Percentiles rank a stretch among this genome's conserved stretches.
Conservation (phyloP, 768 basidiomycete species). For the Thelephora ganbajun region DNA sequence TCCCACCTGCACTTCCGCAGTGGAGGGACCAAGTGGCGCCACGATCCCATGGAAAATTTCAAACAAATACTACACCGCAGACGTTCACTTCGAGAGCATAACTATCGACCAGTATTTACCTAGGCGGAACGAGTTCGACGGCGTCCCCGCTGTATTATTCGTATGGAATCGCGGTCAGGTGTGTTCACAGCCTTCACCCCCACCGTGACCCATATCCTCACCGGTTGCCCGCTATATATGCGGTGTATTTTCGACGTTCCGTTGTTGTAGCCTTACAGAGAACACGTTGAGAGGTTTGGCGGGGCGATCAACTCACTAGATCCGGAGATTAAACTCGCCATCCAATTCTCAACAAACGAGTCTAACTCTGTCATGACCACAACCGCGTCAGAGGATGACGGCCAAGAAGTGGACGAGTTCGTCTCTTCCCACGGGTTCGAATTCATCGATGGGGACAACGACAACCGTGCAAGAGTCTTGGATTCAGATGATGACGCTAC, state of each 20-base stretch:
- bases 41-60: constrained; percentile 57
- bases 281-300: constrained; percentile 37
- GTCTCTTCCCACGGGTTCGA: constrained; percentile 64
- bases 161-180: constrained; percentile 62
- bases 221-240: background rate
- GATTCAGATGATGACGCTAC: constrained; percentile 8
- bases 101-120: constrained; percentile 18
- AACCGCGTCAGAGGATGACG: constrained; percentile 29
- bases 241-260: background rate
- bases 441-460: constrained; percentile 45
- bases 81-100: constrained; percentile 51
- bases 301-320: constrained; percentile 34
- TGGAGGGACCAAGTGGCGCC: background rate
- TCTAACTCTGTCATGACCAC: constrained; percentile 1
- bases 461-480: constrained; percentile 8
- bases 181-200: constrained; percentile 11
- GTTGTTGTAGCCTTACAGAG: constrained; percentile 35
- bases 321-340: constrained; percentile 61
- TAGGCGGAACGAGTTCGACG: constrained; percentile 19
- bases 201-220: constrained; percentile 1
- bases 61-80: constrained; percentile 74
- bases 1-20: background rate
- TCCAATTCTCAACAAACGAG: constrained; percentile 29
- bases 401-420: constrained; percentile 39
- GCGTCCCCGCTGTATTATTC: constrained; percentile 60